Conservation (phyloP, 257 asterid genomes). For the Catharanthus roseus region DNA sequence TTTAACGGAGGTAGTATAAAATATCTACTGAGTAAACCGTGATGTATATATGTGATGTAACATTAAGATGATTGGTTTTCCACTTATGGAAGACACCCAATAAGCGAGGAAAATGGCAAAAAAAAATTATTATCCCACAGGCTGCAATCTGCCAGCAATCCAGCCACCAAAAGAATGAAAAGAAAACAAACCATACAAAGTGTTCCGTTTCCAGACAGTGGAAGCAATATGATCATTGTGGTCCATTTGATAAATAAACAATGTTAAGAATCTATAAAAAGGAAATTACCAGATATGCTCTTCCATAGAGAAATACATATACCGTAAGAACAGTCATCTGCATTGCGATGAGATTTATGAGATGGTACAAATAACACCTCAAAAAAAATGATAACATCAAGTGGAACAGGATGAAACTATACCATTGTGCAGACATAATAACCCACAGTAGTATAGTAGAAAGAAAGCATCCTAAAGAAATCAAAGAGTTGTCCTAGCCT, state of each 20-base stretch:
- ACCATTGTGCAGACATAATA: slow-evolving; percentile 98
- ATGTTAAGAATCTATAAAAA: background rate
- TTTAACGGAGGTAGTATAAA: too few relatives aligned
- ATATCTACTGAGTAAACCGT: background rate
- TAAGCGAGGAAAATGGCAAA: too few relatives aligned
- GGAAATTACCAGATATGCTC: slow-evolving; percentile 81
- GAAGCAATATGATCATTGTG: background rate
- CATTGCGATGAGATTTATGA: slow-evolving; percentile 24
- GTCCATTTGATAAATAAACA: background rate
- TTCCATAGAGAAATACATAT: slow-evolving; percentile 83
- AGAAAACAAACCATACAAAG: too few relatives aligned
- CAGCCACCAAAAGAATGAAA: too few relatives aligned
- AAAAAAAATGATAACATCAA: background rate
- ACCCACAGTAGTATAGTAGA: slow-evolving; percentile 93
- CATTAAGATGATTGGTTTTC: background rate
- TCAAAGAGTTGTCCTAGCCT: slow-evolving; percentile 95
- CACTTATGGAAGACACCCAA: background rate
- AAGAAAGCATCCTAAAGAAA: slow-evolving; percentile 93
- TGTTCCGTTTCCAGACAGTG: background rate
- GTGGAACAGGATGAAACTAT: slow-evolving; percentile 9
- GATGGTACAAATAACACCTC: slow-evolving; percentile 19
- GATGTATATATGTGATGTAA: background rate
- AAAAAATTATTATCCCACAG: too few relatives aligned
- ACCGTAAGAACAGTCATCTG: slow-evolving; percentile 99
- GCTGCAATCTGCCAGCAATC: too few relatives aligned